These are phyloP conservation scores for Phytophthora pini DNA, from an alignment of 352 stramenopile species.

Conservation along the genomic window DNA sequence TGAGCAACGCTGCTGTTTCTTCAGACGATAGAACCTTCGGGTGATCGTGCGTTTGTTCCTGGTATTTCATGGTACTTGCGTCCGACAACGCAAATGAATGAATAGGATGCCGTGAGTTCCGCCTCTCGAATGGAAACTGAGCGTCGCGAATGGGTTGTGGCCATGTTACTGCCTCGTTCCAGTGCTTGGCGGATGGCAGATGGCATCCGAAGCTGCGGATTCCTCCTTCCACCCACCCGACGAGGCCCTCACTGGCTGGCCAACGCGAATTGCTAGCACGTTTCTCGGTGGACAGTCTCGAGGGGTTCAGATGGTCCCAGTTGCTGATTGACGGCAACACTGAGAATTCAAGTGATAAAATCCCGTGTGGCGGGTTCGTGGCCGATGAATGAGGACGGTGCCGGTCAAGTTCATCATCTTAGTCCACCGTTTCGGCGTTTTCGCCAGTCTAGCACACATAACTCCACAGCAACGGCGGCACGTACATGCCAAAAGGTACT, in stretches of 20 bases:
- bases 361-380: constrained; percentile 19
- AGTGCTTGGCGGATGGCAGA: constrained; percentile 35
- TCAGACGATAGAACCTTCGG: constrained; percentile 23
- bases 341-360: constrained; percentile 2
- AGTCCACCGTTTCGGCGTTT: constrained; percentile 19
- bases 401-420: constrained; percentile 24
- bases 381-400: neutral
- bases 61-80: constrained; percentile 22
- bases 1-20: constrained; percentile 35
- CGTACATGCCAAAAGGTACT: neutral
- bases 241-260: neutral
- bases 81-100: constrained; percentile 8
- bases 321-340: constrained; percentile 14
- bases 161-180: constrained; percentile 27
- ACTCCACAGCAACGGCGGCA: constrained; percentile 4
- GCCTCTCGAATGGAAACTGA: constrained; percentile 13
- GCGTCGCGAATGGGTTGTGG: constrained; percentile 11
- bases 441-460: constrained; percentile 11
- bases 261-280: no score
- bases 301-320: constrained; percentile 31
- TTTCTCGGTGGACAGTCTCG: constrained; percentile 19
- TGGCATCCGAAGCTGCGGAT: neutral
- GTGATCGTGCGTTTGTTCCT: constrained; percentile 1
- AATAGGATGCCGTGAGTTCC: constrained; percentile 4
- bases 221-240: constrained; percentile 12